Percentiles rank a stretch among this genome's conserved stretches.
These are phyloP conservation scores for Lenzites betulinus DNA, from an alignment of 768 basidiomycete genomes.

Conservation along the genomic window DNA sequence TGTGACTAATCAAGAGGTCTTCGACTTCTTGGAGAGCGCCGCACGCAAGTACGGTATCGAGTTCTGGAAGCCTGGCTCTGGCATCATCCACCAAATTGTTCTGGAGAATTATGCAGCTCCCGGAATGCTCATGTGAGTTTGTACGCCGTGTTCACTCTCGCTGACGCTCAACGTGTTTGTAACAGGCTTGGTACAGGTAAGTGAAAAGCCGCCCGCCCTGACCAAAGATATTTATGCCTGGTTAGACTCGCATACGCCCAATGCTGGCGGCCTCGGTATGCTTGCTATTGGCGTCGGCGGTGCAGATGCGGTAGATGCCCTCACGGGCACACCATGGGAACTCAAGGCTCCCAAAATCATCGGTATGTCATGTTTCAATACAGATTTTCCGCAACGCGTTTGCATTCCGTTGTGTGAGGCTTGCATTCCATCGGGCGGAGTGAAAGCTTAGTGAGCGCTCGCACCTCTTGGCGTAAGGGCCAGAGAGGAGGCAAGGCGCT, in stretches of 20 bases:
- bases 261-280: slow-evolving; percentile 95
- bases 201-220: slow-evolving; percentile 1
- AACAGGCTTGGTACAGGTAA: slow-evolving; percentile 80
- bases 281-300: slow-evolving; percentile 99
- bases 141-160: slow-evolving; percentile 4
- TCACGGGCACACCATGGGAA: slow-evolving; percentile 99
- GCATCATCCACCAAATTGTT: slow-evolving; percentile 97
- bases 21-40: slow-evolving; percentile 94
- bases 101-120: slow-evolving; percentile 97
- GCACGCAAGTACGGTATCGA: slow-evolving; percentile 92
- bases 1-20: slow-evolving; percentile 91
- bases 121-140: slow-evolving; percentile 81
- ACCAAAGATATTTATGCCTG: not conserved
- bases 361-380: slow-evolving; percentile 46
- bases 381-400: too few relatives aligned
- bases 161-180: slow-evolving; percentile 7
- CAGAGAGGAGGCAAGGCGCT: too few relatives aligned
- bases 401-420: too few relatives aligned
- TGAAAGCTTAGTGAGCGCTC: too few relatives aligned
- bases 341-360: slow-evolving; percentile 87
- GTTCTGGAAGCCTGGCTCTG: slow-evolving; percentile 95
- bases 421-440: too few relatives aligned
- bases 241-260: slow-evolving; percentile 94
- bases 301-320: slow-evolving; percentile 96
- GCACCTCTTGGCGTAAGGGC: too few relatives aligned